A percentile compares a stretch with the other conserved stretches of the same genome.
Evolutionary conservation across 2,329 filamentous ascomycete species (phyloP).

Genomic region (Fusarium sp.): DNA sequence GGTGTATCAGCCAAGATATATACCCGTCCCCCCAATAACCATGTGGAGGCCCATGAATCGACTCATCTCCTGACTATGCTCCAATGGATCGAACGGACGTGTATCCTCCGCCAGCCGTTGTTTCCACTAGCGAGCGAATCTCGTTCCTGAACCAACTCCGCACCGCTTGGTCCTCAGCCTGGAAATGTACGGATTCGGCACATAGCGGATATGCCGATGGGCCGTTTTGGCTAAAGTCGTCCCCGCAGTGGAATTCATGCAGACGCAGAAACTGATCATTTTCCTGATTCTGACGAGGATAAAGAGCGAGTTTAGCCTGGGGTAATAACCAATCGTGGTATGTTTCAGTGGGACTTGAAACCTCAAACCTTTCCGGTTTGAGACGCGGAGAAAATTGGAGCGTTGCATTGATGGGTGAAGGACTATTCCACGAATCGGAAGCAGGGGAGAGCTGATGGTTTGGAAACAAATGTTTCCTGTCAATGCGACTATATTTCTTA

Average conservation of each 20-base stretch:
- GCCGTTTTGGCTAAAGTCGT: not conserved
- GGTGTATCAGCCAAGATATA: not conserved
- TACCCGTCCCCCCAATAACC: not conserved
- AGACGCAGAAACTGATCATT: not conserved
- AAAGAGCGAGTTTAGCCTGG: not conserved
- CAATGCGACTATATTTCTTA: not conserved
- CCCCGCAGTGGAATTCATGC: not conserved
- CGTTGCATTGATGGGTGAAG: not conserved
- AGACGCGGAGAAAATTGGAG: not conserved
- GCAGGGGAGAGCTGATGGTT: not conserved
- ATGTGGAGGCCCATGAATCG: not conserved
- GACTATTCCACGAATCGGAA: conserved; percentile 6
- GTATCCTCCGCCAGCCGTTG: conserved; percentile 12
- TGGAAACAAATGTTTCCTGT: not conserved
- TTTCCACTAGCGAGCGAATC: not conserved
- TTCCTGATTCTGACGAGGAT: not conserved
- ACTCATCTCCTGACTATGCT: not conserved
- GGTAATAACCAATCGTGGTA: conserved; percentile 2
- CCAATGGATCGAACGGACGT: conserved; percentile 8
- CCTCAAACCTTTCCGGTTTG: conserved; percentile 4
- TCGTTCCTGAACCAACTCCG: not conserved
- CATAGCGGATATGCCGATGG: not conserved
- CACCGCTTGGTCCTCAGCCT: not conserved
- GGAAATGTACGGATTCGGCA: not conserved
- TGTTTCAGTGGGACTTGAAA: conserved; percentile 15